Evolutionary conservation across 1,284 basidiomycete genomes (phyloP), one percentile per base, ranked within the genome.

Genomic region (Trichosporon sp.): DNA sequence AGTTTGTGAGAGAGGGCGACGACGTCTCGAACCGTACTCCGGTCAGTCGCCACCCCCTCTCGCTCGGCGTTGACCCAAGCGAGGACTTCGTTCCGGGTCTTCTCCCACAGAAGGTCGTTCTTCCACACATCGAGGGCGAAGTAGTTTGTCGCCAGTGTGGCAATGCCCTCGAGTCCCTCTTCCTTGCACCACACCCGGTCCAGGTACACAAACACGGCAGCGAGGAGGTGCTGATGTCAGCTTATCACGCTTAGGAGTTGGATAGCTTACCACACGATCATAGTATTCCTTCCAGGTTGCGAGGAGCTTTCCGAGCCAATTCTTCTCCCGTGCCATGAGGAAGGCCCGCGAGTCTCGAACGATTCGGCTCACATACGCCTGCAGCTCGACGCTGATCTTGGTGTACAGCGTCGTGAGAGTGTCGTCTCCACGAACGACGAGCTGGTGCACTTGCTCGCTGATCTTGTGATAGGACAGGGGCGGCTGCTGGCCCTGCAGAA

Each of bases 51-150:
- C 51, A 31, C 37, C 16, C 61, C 14, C 35, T 54, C 80, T 16
- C 90, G 86, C 79, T 92, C 91, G 75, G 78, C 86, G 1, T 82
- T 80, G 2, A 88, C 78, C 90, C 91, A 91, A 10, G 85, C 81
- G 32, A 83, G 76, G 1, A 92, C 78, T n/a, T 88, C 87, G 1
- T 79, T 78, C 19, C 84, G 84, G 31, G 91, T 83, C 65, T 84
- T 86, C 1, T 85, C 79, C 12, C 83, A 82, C 3, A 91, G 84
- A 3, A 80, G 73, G 0, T 84, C 78, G 71, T 88, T 86, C 14
- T 85, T 85, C 73, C 91, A 89, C 59, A 92, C 85, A 2, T 79
- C 76, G 7, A 83, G 77, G 21, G 83, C 81, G 79, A 91, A 91
- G 7, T 87, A 79, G 19, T 87, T 83, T 14, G 89, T 91, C 71